A percentile compares a stretch with the other conserved stretches of the same genome.
Conservation (phyloP, 805 yeast species). For the Starmerella vitae region DNA sequence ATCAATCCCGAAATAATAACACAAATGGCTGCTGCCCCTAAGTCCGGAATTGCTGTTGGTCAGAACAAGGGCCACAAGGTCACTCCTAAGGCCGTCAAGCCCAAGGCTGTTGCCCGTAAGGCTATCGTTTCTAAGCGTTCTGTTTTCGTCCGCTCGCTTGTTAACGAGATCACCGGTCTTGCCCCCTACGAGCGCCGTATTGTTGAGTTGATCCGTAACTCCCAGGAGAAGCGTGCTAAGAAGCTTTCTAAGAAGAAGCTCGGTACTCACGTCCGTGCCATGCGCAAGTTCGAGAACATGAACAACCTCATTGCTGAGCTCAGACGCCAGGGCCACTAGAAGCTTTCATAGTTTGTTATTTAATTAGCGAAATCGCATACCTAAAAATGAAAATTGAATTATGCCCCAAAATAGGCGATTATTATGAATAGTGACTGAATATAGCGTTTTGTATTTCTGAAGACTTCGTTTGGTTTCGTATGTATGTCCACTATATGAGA, state of each 20-base stretch:
- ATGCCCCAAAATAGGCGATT: too few relatives aligned
- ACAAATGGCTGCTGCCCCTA: constrained; percentile 22
- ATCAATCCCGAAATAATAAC: constrained; percentile 4
- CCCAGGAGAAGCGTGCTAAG: constrained; percentile 99
- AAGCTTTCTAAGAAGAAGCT: constrained; percentile 98
- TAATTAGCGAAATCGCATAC: constrained; percentile 5
- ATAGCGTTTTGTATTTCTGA: too few relatives aligned
- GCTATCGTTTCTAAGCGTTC: constrained; percentile 95
- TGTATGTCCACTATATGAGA: too few relatives aligned
- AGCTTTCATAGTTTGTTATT: constrained; percentile 4
- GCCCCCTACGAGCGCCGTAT: constrained; percentile 99
- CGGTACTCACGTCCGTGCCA: constrained; percentile 99
- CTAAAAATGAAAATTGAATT: not conserved
- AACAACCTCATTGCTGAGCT: constrained; percentile 90
- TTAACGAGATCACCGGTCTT: constrained; percentile 94
- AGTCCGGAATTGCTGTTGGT: constrained; percentile 86
- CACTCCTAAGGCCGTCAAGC: constrained; percentile 67
- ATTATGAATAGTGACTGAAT: too few relatives aligned
- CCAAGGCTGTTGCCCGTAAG: constrained; percentile 90
- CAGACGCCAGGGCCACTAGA: constrained; percentile 37
- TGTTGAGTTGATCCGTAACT: constrained; percentile 98
- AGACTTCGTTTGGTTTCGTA: too few relatives aligned
- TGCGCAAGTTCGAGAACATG: constrained; percentile 99
- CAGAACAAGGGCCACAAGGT: constrained; percentile 98
- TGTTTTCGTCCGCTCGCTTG: constrained; percentile 84